phyloP scores from a whole-genome alignment of 768 basidiomycete species.

The Boletus vermiculosoides region DNA sequence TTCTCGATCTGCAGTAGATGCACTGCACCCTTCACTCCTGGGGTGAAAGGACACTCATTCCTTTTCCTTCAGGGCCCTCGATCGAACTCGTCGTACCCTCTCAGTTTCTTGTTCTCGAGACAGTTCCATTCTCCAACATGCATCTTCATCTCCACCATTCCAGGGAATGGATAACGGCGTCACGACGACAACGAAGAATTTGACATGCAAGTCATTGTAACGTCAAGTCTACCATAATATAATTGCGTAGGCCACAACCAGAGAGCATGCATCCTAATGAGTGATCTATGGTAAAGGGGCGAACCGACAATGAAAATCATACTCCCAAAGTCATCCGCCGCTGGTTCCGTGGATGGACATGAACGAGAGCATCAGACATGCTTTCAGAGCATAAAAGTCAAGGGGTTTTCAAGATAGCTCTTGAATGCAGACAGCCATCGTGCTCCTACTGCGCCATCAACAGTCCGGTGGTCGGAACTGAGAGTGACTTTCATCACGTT shows the following conservation, averaged over 20 bases:
- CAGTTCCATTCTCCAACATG: not conserved
- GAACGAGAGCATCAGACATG: not conserved
- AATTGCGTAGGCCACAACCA: conserved; percentile 10
- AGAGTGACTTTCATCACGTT: conserved; percentile 96
- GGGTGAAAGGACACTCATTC: not conserved
- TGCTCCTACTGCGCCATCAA: conserved; percentile 95
- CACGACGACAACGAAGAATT: not conserved
- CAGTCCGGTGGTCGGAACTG: conserved; percentile 92
- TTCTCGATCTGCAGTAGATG: no score
- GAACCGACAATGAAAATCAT: conserved; percentile 7
- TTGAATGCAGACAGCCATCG: conserved; percentile 93
- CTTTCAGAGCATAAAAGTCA: conserved; percentile 91
- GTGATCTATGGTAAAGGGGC: conserved; percentile 25
- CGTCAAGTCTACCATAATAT: conserved; percentile 11
- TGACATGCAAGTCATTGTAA: not conserved
- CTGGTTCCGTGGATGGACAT: not conserved
- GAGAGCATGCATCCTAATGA: conserved; percentile 16
- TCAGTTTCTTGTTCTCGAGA: not conserved
- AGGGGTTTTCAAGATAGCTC: conserved; percentile 93
- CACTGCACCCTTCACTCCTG: not conserved
- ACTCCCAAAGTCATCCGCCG: conserved; percentile 1
- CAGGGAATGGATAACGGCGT: no score
- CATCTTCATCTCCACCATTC: not conserved
- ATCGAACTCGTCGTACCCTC: not conserved
- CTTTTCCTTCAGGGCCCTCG: not conserved